These are phyloP conservation scores for Starmerella lactis-condensi DNA, from an alignment of 805 yeast genomes.

Conservation along the genomic window DNA sequence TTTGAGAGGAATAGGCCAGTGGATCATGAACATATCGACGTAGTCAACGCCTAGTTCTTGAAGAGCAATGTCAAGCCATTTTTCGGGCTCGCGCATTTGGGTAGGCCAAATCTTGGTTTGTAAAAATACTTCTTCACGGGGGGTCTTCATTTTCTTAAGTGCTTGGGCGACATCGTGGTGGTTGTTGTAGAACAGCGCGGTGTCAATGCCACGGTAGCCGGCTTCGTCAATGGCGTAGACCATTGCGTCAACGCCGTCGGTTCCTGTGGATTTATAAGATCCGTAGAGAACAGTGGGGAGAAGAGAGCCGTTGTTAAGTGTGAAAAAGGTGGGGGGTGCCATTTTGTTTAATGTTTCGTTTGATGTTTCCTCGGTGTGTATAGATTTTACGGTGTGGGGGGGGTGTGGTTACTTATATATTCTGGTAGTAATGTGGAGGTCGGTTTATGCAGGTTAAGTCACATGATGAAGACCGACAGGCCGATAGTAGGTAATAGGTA, in stretches of 20 bases:
- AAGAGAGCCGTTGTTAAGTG: slow-evolving; percentile 37
- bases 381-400: too few species aligned
- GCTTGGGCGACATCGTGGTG: slow-evolving; percentile 46
- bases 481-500: too few species aligned
- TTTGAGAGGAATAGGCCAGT: slow-evolving; percentile 46
- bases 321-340: slow-evolving; percentile 7
- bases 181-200: slow-evolving; percentile 51
- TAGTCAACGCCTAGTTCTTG: slow-evolving; percentile 47
- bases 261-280: slow-evolving; percentile 45
- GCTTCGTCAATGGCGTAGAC: slow-evolving; percentile 33
- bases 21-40: slow-evolving; percentile 60
- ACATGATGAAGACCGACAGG: too few species aligned
- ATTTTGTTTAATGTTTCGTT: too few species aligned
- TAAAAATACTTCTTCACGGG: slow-evolving; percentile 45
- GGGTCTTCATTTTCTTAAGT: slow-evolving; percentile 24
- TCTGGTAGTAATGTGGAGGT: too few species aligned
- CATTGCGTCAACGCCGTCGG: slow-evolving; percentile 39
- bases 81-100: slow-evolving; percentile 27
- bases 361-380: too few species aligned
- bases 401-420: too few species aligned
- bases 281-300: slow-evolving; percentile 61
- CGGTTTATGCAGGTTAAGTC: too few species aligned
- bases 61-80: slow-evolving; percentile 42
- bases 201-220: slow-evolving; percentile 64
- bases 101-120: slow-evolving; percentile 44